phyloP scores from a whole-genome alignment of 73 alveolate species.

The Halteria grandinella region DNA sequence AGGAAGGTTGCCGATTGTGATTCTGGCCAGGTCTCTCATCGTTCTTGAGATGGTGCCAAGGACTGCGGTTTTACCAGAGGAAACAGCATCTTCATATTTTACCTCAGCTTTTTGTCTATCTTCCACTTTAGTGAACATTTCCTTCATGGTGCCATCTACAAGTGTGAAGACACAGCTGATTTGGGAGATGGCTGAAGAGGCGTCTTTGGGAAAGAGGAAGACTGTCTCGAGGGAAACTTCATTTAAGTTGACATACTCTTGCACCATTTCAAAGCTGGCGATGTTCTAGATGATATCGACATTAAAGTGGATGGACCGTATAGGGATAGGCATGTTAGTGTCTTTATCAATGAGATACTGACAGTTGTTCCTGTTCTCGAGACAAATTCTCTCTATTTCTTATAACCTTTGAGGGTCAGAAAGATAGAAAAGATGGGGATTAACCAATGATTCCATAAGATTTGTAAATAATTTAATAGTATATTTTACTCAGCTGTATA shows the following conservation, averaged over 20 bases:
- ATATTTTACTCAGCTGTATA: too few species aligned
- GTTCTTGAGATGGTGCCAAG: conserved; percentile 37
- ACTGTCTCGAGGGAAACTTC: conserved; percentile 67
- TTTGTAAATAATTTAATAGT: too few species aligned
- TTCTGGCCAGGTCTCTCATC: conserved; percentile 41
- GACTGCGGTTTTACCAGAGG: conserved; percentile 69
- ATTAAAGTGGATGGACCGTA: background rate
- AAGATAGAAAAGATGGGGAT: too few species aligned
- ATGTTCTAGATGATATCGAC: background rate
- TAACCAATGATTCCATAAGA: too few species aligned
- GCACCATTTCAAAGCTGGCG: conserved; percentile 25
- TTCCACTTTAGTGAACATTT: conserved; percentile 40
- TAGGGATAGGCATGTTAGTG: conserved; percentile 41
- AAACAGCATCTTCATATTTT: conserved; percentile 66
- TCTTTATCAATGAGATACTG: conserved; percentile 1
- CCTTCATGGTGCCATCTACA: conserved; percentile 40
- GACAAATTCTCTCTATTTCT: too few species aligned
- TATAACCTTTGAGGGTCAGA: too few species aligned
- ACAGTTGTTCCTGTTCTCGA: too few species aligned
- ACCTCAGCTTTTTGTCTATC: conserved; percentile 48
- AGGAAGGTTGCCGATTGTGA: conserved; percentile 69
- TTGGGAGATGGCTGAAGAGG: conserved; percentile 24
- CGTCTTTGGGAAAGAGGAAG: conserved; percentile 54
- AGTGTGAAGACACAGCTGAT: conserved; percentile 16
- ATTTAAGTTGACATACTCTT: conserved; percentile 44